phyloP scores from a whole-genome alignment of 257 asterid species.

The Nicotiana undulata region DNA sequence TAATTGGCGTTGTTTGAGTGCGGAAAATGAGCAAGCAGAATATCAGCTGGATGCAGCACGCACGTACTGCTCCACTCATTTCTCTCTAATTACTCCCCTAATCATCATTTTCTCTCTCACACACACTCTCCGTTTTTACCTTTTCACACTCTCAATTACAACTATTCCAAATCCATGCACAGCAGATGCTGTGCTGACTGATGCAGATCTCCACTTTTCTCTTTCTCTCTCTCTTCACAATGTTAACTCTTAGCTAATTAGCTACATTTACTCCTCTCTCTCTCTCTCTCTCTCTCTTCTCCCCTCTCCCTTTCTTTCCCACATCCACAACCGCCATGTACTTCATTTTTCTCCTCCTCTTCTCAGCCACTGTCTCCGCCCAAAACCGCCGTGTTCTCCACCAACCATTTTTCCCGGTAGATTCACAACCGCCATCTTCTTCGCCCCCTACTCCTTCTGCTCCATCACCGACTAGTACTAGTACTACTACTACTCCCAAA shows the following conservation, averaged over 20 bases:
- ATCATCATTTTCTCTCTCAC: neutral
- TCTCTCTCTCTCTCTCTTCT: neutral
- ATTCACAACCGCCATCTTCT: slow-evolving; percentile 26
- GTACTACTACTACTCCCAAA: slow-evolving; percentile 23
- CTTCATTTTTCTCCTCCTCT: neutral
- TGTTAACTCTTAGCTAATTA: neutral
- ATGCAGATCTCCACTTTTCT: neutral
- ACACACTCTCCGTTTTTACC: neutral
- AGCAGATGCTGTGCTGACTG: slow-evolving; percentile 1
- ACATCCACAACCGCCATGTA: slow-evolving; percentile 7
- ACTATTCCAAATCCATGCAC: slow-evolving; percentile 13
- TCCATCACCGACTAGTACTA: slow-evolving; percentile 2
- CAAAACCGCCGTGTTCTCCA: slow-evolving; percentile 66
- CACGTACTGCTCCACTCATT: slow-evolving; percentile 2
- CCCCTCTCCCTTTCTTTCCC: slow-evolving; percentile 2
- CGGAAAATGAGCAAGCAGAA: slow-evolving; percentile 11
- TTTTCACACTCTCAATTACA: neutral
- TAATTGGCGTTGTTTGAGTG: neutral
- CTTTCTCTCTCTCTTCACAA: neutral
- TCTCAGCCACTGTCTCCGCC: slow-evolving; percentile 11
- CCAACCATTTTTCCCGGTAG: slow-evolving; percentile 53
- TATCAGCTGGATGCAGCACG: slow-evolving; percentile 18
- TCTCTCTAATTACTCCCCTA: neutral
- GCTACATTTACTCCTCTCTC: neutral
- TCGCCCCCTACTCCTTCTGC: slow-evolving; percentile 41